These are phyloP conservation scores for Claviceps pusilla DNA, from an alignment of 2,329 filamentous ascomycete species.

Conservation along the genomic window DNA sequence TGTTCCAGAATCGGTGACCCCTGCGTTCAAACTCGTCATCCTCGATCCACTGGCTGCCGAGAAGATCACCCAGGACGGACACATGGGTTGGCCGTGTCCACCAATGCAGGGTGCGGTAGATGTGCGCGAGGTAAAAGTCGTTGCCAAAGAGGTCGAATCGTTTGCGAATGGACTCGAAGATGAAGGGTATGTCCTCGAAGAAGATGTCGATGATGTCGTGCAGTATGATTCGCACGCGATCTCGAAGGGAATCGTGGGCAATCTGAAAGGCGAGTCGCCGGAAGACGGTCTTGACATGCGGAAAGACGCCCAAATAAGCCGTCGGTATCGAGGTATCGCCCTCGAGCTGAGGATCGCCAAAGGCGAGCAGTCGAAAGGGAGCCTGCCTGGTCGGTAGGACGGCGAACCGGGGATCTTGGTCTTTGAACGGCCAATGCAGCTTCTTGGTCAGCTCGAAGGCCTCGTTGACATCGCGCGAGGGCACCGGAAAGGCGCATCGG, in stretches of 20 bases:
- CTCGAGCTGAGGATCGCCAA: constrained; percentile 88
- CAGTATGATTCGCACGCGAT: constrained; percentile 35
- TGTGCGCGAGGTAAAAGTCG: constrained; percentile 86
- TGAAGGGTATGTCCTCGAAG: constrained; percentile 52
- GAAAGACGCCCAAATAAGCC: constrained; percentile 35
- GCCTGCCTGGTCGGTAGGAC: constrained; percentile 28
- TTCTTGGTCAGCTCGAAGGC: constrained; percentile 23
- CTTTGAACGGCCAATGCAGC: constrained; percentile 26
- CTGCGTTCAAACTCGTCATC: constrained; percentile 69
- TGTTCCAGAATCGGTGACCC: constrained; percentile 62
- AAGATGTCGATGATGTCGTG: constrained; percentile 48
- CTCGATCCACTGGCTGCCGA: constrained; percentile 90
- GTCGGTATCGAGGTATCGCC: constrained; percentile 72
- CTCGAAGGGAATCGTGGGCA: constrained; percentile 30
- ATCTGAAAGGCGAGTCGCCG: constrained; percentile 33
- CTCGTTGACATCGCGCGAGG: constrained; percentile 19
- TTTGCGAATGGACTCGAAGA: constrained; percentile 57
- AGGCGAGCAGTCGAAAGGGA: constrained; percentile 72
- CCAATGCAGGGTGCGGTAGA: constrained; percentile 73
- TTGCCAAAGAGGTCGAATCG: constrained; percentile 80
- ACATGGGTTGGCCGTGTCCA: constrained; percentile 77
- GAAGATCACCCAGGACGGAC: constrained; percentile 73
- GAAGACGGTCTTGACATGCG: constrained; percentile 33
- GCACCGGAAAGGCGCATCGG: constrained; percentile 63
- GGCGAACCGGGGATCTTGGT: constrained; percentile 9